Evolutionary conservation across 75 land plant species (phyloP).

Genomic region (Picea glauca): DNA sequence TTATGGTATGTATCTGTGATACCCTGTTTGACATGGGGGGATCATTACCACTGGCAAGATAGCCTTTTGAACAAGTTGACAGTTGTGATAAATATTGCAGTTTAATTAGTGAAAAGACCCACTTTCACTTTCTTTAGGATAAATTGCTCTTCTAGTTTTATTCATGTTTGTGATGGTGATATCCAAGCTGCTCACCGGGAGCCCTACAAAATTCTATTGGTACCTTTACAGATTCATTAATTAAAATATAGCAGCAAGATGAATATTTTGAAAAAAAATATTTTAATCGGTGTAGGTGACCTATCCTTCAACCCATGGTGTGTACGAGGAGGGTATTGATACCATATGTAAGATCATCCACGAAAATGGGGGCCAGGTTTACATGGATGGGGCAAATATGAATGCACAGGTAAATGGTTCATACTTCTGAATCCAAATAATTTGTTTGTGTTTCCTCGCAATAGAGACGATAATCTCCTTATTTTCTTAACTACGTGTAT

Average conservation of each 20-base stretch:
- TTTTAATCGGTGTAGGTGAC: constrained; percentile 62
- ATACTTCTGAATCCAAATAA: neutral
- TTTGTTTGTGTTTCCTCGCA: neutral
- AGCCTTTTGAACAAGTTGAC: too few species aligned
- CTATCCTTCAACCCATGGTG: constrained; percentile 99
- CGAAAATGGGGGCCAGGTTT: constrained; percentile 97
- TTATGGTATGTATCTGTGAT: constrained; percentile 64
- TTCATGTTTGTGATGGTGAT: constrained; percentile 5
- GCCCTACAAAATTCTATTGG: neutral
- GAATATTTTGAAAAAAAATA: neutral
- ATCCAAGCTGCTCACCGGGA: neutral
- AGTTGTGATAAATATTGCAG: too few species aligned
- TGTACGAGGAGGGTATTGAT: constrained; percentile 99
- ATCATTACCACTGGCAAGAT: too few species aligned
- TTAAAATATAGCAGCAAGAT: neutral
- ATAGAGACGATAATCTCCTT: neutral
- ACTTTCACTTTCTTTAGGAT: neutral
- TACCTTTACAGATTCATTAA: neutral
- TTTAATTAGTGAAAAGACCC: too few species aligned
- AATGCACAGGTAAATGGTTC: constrained; percentile 82
- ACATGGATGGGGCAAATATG: constrained; percentile 99
- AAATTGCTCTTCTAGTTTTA: neutral
- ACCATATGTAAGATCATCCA: constrained; percentile 97
- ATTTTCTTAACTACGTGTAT: neutral
- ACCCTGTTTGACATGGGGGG: neutral